Evolutionary conservation across 2,329 filamentous ascomycete species (phyloP).

Genomic region (Fusarium brevicatenulatum): DNA sequence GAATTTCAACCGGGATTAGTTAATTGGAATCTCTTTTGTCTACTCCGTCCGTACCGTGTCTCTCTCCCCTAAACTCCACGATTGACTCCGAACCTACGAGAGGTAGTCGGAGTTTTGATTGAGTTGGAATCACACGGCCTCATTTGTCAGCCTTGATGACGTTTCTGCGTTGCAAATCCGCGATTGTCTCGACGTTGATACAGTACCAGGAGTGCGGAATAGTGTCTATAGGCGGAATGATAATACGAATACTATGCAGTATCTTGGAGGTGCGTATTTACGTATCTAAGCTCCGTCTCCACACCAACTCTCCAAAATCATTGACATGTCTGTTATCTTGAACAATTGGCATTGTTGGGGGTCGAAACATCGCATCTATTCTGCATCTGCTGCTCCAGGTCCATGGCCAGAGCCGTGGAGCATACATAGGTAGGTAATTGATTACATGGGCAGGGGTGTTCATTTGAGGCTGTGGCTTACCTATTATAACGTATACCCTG

Average conservation of each 20-base stretch:
- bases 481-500: slow-evolving; percentile 17
- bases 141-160: slow-evolving; percentile 23
- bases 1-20: slow-evolving; percentile 4
- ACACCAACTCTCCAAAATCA: not conserved
- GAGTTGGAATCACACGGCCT: not conserved
- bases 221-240: not conserved
- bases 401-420: slow-evolving; percentile 20
- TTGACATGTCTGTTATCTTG: not conserved
- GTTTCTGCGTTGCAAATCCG: slow-evolving; percentile 5
- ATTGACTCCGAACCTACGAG: not conserved
- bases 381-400: not conserved
- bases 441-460: slow-evolving; percentile 21
- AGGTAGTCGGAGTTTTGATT: slow-evolving; percentile 1
- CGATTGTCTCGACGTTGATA: not conserved
- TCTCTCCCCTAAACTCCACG: not conserved
- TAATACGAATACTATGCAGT: slow-evolving; percentile 9
- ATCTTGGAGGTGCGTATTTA: slow-evolving; percentile 14
- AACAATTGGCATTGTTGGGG: slow-evolving; percentile 3
- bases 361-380: not conserved
- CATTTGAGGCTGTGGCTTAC: slow-evolving; percentile 40
- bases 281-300: slow-evolving; percentile 20
- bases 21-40: not conserved
- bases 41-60: not conserved
- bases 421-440: not conserved
- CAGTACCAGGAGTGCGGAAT: not conserved